Percentiles rank a stretch among this genome's conserved stretches.
phyloP scores from a whole-genome alignment of 495 filamentous ascomycete species.

The Oidiodendron maius region DNA sequence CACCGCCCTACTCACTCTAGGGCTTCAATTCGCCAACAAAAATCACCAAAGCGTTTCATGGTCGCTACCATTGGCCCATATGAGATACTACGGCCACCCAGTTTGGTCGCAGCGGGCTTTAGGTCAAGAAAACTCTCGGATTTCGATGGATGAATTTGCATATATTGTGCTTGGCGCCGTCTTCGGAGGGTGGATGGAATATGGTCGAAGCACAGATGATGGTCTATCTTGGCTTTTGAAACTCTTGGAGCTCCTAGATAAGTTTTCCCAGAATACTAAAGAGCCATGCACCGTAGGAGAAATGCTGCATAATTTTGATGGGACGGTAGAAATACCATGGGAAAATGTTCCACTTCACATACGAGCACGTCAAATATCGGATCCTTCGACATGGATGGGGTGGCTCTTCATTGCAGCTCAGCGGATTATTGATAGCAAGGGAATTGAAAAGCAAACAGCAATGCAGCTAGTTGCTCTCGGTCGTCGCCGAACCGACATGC shows the following conservation, averaged over 20 bases:
- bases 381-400: constrained; percentile 2
- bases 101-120: not conserved
- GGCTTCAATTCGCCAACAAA: not conserved
- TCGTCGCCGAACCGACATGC: constrained; percentile 1
- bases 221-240: not conserved
- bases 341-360: not conserved
- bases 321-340: not conserved
- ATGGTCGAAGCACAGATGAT: constrained; percentile 1
- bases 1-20: not conserved
- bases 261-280: not conserved
- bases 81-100: constrained; percentile 2
- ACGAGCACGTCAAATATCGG: not conserved
- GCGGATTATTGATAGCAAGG: not conserved
- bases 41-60: not conserved
- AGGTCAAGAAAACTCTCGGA: not conserved
- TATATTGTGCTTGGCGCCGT: constrained; percentile 10
- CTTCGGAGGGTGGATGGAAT: constrained; percentile 7
- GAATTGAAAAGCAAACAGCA: not conserved
- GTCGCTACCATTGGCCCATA: not conserved
- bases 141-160: constrained; percentile 5
- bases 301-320: not conserved
- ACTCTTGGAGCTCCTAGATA: not conserved
- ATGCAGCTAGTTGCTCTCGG: constrained; percentile 7
- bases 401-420: constrained; percentile 1
- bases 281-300: not conserved